Conservation (phyloP, 83 land plant species). For the Picea abies region DNA sequence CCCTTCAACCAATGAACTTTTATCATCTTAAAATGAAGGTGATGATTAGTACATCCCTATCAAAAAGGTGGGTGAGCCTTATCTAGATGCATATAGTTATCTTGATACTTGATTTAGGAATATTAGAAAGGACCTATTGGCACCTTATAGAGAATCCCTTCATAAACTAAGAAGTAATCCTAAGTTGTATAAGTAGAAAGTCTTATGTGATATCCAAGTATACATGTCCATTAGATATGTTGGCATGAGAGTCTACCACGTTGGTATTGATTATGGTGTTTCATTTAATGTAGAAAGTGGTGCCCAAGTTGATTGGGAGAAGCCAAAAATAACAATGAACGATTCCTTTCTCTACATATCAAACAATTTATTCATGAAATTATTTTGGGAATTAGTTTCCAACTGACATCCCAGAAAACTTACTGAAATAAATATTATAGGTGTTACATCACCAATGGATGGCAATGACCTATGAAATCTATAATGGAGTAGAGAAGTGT, state of each 20-base stretch:
- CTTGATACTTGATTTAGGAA: neutral
- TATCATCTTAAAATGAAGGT: neutral
- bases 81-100: neutral
- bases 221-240: neutral
- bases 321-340: neutral
- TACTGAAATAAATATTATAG: too few relatives aligned
- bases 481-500: too few relatives aligned
- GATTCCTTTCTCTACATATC: constrained; percentile 28
- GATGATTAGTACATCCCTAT: neutral
- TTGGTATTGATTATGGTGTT: constrained; percentile 13
- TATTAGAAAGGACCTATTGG: neutral
- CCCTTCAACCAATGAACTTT: neutral
- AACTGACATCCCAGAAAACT: neutral
- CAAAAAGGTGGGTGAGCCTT: neutral
- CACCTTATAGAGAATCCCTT: neutral
- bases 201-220: too few relatives aligned
- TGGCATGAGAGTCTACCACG: neutral
- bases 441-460: too few relatives aligned
- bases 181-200: neutral
- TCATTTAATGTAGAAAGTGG: constrained; percentile 1
- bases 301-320: too few relatives aligned
- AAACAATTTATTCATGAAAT: neutral
- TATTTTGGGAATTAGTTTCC: neutral
- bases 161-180: neutral
- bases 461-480: too few relatives aligned